These are phyloP conservation scores for Naganishia sp. DNA, from an alignment of 1,284 basidiomycete genomes.

Conservation along the genomic window DNA sequence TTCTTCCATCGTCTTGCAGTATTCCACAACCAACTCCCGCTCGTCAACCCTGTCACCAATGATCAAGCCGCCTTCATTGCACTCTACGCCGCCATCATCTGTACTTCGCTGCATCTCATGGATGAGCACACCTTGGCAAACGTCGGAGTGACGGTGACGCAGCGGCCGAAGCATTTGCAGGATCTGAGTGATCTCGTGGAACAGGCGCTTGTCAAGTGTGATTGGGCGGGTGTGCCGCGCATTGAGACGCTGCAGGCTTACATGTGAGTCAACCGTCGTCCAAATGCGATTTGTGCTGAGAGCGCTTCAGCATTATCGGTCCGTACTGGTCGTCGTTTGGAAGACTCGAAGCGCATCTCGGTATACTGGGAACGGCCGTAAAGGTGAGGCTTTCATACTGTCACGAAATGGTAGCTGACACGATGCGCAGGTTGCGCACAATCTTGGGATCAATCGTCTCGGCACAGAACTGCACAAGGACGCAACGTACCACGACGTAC, in stretches of 20 bases:
- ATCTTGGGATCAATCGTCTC: conserved; percentile 27
- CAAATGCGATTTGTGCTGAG: background rate
- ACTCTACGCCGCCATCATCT: conserved; percentile 37
- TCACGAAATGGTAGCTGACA: background rate
- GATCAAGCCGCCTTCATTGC: conserved; percentile 36
- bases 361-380: conserved; percentile 36
- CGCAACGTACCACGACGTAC: conserved; percentile 18
- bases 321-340: conserved; percentile 36
- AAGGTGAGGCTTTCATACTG: conserved; percentile 29
- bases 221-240: conserved; percentile 40
- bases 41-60: conserved; percentile 33
- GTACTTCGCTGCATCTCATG: conserved; percentile 39
- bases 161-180: conserved; percentile 32
- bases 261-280: conserved; percentile 28
- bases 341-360: conserved; percentile 38
- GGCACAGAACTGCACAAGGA: conserved; percentile 14
- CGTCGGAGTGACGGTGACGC: conserved; percentile 39
- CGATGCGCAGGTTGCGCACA: conserved; percentile 23
- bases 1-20: conserved; percentile 35
- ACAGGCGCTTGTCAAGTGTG: conserved; percentile 36
- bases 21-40: conserved; percentile 31
- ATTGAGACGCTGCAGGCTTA: conserved; percentile 37
- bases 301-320: conserved; percentile 35
- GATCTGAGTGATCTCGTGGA: conserved; percentile 30
- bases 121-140: conserved; percentile 41